These are phyloP conservation scores for Cicer yamashitae DNA, from an alignment of 306 rosid species.

Conservation along the genomic window DNA sequence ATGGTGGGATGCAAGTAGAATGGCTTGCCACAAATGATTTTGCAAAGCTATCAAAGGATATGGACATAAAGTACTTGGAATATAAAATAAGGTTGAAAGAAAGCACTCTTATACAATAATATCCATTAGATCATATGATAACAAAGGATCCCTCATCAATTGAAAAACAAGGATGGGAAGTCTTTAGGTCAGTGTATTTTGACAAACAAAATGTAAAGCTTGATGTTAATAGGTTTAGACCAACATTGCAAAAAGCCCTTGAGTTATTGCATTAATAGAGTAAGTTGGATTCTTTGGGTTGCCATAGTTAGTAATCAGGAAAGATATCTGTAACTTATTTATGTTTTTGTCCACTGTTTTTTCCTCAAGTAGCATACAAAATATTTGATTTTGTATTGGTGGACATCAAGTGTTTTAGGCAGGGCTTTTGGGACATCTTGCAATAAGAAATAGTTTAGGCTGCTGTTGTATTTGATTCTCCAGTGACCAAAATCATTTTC, in stretches of 20 bases:
- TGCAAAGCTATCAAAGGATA: conserved; percentile 66
- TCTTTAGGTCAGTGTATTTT: not conserved
- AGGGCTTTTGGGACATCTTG: not conserved
- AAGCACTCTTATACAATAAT: conserved; percentile 67
- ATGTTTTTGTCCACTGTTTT: conserved; percentile 2
- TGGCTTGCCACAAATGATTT: conserved; percentile 65
- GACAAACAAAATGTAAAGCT: conserved; percentile 75
- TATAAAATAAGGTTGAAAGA: conserved; percentile 70
- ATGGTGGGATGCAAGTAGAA: conserved; percentile 60
- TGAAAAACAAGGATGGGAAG: too few relatives aligned
- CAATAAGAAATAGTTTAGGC: not conserved
- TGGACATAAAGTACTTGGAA: conserved; percentile 77
- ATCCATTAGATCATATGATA: too few relatives aligned
- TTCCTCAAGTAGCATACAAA: conserved; percentile 25
- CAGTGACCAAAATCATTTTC: not conserved
- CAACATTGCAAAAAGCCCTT: conserved; percentile 70
- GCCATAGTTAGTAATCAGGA: conserved; percentile 20
- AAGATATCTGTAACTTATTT: conserved; percentile 14
- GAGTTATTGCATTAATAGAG: conserved; percentile 70
- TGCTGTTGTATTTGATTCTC: not conserved
- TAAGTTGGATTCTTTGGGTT: conserved; percentile 21
- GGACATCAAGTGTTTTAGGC: not conserved
- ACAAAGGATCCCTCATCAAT: too few relatives aligned
- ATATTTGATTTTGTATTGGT: conserved; percentile 1
- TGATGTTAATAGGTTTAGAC: conserved; percentile 69